Conservation (phyloP, 768 basidiomycete species). For the Nidularia pulvinata region DNA sequence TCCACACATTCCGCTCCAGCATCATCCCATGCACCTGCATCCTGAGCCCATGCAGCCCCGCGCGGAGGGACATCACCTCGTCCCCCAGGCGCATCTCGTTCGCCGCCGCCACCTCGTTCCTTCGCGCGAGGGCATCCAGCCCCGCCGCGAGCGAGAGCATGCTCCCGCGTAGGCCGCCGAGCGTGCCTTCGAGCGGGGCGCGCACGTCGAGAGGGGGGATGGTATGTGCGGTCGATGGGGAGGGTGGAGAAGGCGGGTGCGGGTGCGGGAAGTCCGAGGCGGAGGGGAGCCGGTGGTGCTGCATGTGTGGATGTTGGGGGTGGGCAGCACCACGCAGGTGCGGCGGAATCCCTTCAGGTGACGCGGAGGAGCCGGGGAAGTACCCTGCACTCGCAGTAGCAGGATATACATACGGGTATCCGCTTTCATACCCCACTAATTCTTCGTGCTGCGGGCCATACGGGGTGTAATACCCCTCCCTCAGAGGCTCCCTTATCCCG, state of each 20-base stretch:
- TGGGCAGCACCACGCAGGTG: background rate
- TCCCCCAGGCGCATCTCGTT: conserved; percentile 77
- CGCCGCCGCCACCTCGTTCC: conserved; percentile 64
- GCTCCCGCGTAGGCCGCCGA: conserved; percentile 57
- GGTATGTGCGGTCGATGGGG: background rate
- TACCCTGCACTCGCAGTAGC: background rate
- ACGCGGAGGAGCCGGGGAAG: background rate
- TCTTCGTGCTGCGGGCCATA: background rate
- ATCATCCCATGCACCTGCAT: conserved; percentile 83
- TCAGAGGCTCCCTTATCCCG: too few relatives aligned
- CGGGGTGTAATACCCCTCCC: background rate
- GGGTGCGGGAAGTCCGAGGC: background rate
- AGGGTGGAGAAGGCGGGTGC: conserved; percentile 9
- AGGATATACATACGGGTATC: background rate
- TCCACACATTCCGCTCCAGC: conserved; percentile 72
- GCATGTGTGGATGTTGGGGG: background rate
- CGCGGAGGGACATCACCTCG: conserved; percentile 69
- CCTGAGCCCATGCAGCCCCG: conserved; percentile 70
- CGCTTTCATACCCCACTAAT: too few relatives aligned
- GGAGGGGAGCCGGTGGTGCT: background rate
- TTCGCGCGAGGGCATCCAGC: conserved; percentile 49
- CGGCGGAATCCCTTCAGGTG: background rate
- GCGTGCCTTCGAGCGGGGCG: conserved; percentile 62
- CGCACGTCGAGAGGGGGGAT: conserved; percentile 57
- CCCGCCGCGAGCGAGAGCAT: conserved; percentile 58